A percentile compares a stretch with the other conserved stretches of the same genome.
These are phyloP conservation scores for Xylaria cubensis DNA, from an alignment of 495 filamentous ascomycete species.

Conservation along the genomic window DNA sequence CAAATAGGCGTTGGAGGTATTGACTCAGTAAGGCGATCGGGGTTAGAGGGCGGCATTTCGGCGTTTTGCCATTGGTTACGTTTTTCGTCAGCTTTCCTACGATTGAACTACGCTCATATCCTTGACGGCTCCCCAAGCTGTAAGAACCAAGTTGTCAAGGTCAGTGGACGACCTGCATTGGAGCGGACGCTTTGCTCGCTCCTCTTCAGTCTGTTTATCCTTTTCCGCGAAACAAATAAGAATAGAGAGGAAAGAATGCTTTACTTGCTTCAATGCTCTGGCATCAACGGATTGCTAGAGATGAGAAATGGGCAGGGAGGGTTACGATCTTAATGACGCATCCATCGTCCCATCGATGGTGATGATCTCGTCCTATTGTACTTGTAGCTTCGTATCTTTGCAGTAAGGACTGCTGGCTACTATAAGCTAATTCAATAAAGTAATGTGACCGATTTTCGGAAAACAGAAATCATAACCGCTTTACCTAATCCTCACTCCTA, in stretches of 20 bases:
- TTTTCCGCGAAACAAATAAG: neutral
- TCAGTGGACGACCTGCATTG: neutral
- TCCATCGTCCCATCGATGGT: neutral
- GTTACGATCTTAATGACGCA: neutral
- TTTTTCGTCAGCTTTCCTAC: neutral
- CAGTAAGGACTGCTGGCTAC: neutral
- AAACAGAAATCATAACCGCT: neutral
- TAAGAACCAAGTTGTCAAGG: neutral
- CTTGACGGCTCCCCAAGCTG: neutral
- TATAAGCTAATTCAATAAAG: neutral
- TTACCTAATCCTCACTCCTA: neutral
- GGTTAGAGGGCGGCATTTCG: conserved; percentile 1
- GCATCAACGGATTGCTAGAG: neutral
- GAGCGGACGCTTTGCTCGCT: neutral
- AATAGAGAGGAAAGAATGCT: neutral
- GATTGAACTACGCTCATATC: neutral
- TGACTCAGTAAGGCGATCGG: neutral
- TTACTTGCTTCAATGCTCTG: conserved; percentile 3
- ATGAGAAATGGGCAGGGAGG: neutral
- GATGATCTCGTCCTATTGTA: neutral
- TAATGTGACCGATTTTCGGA: neutral
- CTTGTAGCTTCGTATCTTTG: neutral
- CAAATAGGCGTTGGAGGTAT: conserved; percentile 11
- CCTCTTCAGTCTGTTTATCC: neutral
- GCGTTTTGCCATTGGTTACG: neutral